Evolutionary conservation across 2,329 filamentous ascomycete species (phyloP), one percentile per base, ranked within the genome.

Genomic region (Ophiostoma sp.): DNA sequence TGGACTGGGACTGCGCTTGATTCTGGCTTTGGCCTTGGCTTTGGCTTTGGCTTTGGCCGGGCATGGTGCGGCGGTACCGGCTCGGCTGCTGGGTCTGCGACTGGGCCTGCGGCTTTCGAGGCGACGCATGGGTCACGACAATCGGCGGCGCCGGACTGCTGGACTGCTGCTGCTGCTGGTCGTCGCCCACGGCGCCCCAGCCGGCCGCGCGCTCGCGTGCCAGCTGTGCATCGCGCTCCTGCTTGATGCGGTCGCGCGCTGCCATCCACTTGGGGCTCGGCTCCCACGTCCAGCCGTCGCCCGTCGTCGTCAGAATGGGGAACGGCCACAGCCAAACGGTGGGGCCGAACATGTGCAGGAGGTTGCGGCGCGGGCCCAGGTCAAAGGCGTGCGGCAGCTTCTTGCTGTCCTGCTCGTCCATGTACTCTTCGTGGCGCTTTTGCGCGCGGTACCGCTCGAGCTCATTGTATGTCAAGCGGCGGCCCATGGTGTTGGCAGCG

Each of bases 201-300:
- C 90, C 90, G 17, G 89, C 89, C 36, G 83, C 85, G 23, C 85
- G 80, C 78, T 93, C 90, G 70, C 89, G 82, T 72, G 84, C 82
- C 67, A 85, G 83, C 76, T 92, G 89, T 67, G 85, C 81, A 69
- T 86, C 82, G 65, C 87, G 81, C 72, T 89, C 86, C 11, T 76
- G 74, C 4, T 81, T 80, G n/a, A 93, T 83, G 27, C 82, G 82
- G 6, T 93, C 89, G 62, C 89, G 84, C 4, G 89, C 90, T 48
- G 89, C 87, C 2, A 91, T 73, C 91, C 95, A 99, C 74, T 87
- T 87, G 0, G 87, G 84, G 76, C 89, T 96, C 0, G 94, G 86
- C 76, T 97, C 93, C 95, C 95, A 99, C 64, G 84, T 85, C 94
- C 94, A 99, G 31, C 95, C 95, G 78, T 99, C 92, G 44, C 94